These are phyloP conservation scores for Lachnellula subtilissima DNA, from an alignment of 2,329 filamentous ascomycete species.

Conservation along the genomic window DNA sequence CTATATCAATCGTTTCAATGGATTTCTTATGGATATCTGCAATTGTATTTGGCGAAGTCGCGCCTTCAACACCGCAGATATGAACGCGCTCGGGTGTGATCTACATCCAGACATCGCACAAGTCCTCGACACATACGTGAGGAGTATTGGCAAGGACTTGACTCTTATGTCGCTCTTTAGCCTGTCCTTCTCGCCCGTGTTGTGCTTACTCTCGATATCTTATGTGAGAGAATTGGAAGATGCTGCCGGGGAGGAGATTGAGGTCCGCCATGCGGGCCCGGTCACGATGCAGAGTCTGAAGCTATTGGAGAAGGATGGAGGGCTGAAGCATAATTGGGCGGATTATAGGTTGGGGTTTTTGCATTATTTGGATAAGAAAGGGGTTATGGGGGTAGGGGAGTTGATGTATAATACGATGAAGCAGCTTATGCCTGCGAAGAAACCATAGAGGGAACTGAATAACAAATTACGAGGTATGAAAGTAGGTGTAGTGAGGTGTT, in stretches of 20 bases:
- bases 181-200: conserved; percentile 53
- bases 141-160: conserved; percentile 42
- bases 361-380: conserved; percentile 58
- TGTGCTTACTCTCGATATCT: conserved; percentile 51
- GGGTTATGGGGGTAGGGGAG: conserved; percentile 60
- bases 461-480: background rate
- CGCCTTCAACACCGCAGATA: conserved; percentile 62
- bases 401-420: conserved; percentile 81
- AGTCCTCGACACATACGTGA: conserved; percentile 45
- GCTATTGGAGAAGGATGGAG: conserved; percentile 59
- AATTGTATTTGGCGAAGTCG: conserved; percentile 76
- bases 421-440: conserved; percentile 49
- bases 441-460: background rate
- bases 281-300: conserved; percentile 64
- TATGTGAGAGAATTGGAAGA: conserved; percentile 56
- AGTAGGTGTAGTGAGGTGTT: too few relatives aligned
- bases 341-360: conserved; percentile 72
- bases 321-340: conserved; percentile 63
- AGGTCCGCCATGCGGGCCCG: conserved; percentile 57
- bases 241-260: conserved; percentile 39
- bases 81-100: conserved; percentile 52
- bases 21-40: conserved; percentile 80
- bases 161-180: conserved; percentile 49
- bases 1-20: conserved; percentile 70
- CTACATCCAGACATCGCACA: conserved; percentile 43